These are phyloP conservation scores for Knufia fluminis DNA, from an alignment of 2,329 filamentous ascomycete species.

Conservation along the genomic window DNA sequence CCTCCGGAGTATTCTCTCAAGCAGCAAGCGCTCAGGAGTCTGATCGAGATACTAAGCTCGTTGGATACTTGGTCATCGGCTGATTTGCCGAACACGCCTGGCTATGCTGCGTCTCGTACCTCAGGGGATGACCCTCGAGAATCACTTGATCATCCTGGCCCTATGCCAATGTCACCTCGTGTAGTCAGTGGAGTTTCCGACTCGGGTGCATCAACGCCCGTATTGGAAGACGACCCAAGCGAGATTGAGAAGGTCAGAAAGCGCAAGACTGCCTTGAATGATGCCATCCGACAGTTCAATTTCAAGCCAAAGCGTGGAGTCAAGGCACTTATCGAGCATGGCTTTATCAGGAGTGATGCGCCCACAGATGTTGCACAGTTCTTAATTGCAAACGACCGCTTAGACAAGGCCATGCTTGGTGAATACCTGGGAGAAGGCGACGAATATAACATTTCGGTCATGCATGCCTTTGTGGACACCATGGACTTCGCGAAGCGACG, in stretches of 20 bases:
- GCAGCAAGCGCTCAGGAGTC: constrained; percentile 73
- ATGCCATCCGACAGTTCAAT: constrained; percentile 87
- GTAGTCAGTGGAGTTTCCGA: constrained; percentile 47
- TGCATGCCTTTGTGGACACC: constrained; percentile 93
- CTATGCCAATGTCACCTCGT: constrained; percentile 49
- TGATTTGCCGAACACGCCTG: constrained; percentile 23
- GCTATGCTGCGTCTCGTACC: constrained; percentile 37
- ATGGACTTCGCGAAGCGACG: constrained; percentile 91
- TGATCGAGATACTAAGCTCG: constrained; percentile 81
- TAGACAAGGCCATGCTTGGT: constrained; percentile 87
- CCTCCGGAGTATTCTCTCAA: constrained; percentile 89
- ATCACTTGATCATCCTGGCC: constrained; percentile 60
- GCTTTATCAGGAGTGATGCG: constrained; percentile 72
- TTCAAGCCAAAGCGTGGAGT: constrained; percentile 95
- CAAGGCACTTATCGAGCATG: constrained; percentile 71
- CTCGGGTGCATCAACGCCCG: constrained; percentile 55
- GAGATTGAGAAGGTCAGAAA: constrained; percentile 94
- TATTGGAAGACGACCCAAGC: constrained; percentile 78
- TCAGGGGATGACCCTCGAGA: constrained; percentile 56
- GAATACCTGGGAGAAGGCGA: constrained; percentile 94
- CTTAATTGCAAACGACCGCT: constrained; percentile 65
- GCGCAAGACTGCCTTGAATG: constrained; percentile 81
- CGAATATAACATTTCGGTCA: constrained; percentile 84
- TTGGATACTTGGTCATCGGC: constrained; percentile 79
- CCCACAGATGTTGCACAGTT: constrained; percentile 80